These are phyloP conservation scores for Penicillium sp. DNA, from an alignment of 2,329 filamentous ascomycete species.

Conservation along the genomic window DNA sequence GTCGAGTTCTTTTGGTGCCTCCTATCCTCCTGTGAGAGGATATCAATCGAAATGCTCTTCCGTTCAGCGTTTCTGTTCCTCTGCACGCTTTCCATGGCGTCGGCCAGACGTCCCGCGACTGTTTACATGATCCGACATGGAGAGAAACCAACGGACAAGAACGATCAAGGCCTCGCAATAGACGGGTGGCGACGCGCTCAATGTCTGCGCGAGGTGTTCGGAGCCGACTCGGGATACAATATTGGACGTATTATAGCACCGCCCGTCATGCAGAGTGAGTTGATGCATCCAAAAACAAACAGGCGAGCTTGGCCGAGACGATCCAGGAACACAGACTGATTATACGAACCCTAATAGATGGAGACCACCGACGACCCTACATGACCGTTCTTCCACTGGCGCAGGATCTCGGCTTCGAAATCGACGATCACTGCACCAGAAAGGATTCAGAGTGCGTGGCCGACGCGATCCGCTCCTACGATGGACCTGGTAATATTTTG, in stretches of 20 bases:
- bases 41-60: conserved; percentile 1
- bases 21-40: neutral
- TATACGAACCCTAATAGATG: conserved; percentile 7
- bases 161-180: conserved; percentile 22
- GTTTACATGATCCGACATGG: conserved; percentile 32
- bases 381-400: conserved; percentile 29
- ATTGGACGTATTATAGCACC: conserved; percentile 30
- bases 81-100: neutral
- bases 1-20: neutral
- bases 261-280: conserved; percentile 22
- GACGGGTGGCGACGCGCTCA: conserved; percentile 27
- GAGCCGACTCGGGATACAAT: conserved; percentile 20
- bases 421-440: conserved; percentile 28
- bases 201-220: conserved; percentile 28
- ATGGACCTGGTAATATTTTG: conserved; percentile 27
- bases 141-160: conserved; percentile 24
- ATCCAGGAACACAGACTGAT: conserved; percentile 1
- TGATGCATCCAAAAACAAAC: neutral
- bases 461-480: conserved; percentile 16
- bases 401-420: conserved; percentile 22
- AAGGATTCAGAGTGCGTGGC: conserved; percentile 23
- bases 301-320: neutral
- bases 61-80: neutral
- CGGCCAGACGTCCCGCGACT: conserved; percentile 16
- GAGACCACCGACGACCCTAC: conserved; percentile 16